Evolutionary conservation across 2,329 filamentous ascomycete genomes (phyloP), one percentile per base, ranked within the genome.

Genomic region (Aphanoascus verrucosus): DNA sequence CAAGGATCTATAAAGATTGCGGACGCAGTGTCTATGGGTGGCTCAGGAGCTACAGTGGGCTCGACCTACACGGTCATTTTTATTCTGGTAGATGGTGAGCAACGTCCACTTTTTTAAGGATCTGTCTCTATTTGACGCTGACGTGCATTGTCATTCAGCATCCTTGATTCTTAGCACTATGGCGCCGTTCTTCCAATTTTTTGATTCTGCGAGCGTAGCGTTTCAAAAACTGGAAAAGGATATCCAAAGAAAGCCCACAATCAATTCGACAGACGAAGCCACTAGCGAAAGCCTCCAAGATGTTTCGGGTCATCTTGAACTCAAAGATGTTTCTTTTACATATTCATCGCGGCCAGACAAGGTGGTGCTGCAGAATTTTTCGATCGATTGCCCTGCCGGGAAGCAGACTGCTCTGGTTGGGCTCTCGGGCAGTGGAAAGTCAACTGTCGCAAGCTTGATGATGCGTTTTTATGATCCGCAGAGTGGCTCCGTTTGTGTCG

Each of bases 341-440:
- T 56, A 67, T 55, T 61, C 65, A 4, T 67, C 66, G 1, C 58
- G 67, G 40, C 62, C 65, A 9, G 62, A 65, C 37, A 59, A 60
- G 9, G 57, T 56, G 12, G 64, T 66, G 3, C 58, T 68, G 11
- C 54, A 63, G 14, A 56, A 63, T 20, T 55, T 69, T 40, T 84
- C 74, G 48, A 76, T 94, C 1, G 69, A 77, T 0, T 82, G 93
- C 38, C 85, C 86, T 1, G 84, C 86, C 2, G 86, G 87, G 23
- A 90, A 91, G 72, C 87, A 84, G 20, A 91, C 88, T 0, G 89
- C 89, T 1, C 73, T 94, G 0, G 89, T 94, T 3, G 74, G 73
- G 7, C 69, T 72, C 14, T 71, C 74, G 15, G 74, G 72, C 8
- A 73, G 70, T 55, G 74, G 74, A 5, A 77, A 77, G 57, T 74